Percentiles rank a stretch among this genome's conserved stretches.
Evolutionary conservation across 176 grass and related monocot species (phyloP).

Genomic region (Zea luxurians): DNA sequence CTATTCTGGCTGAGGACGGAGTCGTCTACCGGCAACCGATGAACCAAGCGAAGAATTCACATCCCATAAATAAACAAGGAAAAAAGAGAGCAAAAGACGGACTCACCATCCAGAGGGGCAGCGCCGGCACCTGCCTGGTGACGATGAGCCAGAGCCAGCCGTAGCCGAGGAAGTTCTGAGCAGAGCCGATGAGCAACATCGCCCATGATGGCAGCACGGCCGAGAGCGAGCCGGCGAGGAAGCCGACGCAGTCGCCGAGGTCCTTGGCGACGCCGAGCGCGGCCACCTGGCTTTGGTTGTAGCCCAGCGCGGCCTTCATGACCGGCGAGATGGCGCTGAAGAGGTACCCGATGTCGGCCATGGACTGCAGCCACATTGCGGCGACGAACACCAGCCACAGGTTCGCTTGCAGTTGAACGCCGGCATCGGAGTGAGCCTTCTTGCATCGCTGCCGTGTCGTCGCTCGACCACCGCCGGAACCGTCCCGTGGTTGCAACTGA

Average conservation of each 20-base stretch:
- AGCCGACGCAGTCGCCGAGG: constrained; percentile 70
- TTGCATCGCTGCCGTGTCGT: no score
- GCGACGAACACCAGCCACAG: no score
- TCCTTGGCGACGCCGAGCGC: constrained; percentile 72
- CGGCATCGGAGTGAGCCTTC: no score
- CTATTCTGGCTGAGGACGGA: no score
- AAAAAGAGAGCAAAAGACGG: no score
- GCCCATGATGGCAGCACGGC: not conserved
- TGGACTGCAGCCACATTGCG: not conserved
- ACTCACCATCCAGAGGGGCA: constrained; percentile 52
- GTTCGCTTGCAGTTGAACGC: no score
- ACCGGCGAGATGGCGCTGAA: constrained; percentile 61
- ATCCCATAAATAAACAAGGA: no score
- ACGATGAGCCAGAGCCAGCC: constrained; percentile 90
- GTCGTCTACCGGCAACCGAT: no score
- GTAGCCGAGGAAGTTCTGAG: constrained; percentile 69
- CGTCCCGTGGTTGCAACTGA: no score
- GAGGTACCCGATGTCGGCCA: not conserved
- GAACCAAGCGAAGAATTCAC: no score
- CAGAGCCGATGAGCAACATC: constrained; percentile 25
- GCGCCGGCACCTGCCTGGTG: constrained; percentile 53
- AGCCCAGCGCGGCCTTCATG: constrained; percentile 48
- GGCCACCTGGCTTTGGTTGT: constrained; percentile 78
- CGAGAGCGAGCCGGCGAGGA: constrained; percentile 62
- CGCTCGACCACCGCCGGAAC: no score